Base-by-base conservation (phyloP, 495 filamentous ascomycete species). In the Hyaloscypha finlandica region DNA sequence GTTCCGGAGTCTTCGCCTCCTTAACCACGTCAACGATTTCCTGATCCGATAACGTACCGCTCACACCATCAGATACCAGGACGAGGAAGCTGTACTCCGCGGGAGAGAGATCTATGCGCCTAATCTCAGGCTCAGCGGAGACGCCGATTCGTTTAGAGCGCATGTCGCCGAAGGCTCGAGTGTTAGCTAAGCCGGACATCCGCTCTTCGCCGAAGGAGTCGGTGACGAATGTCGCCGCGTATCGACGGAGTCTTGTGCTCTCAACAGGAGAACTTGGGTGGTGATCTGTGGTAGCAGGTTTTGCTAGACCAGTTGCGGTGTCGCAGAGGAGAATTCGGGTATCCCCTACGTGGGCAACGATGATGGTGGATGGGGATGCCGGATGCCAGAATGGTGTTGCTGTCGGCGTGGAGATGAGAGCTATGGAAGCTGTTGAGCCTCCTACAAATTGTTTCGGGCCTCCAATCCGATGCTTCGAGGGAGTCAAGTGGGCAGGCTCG, bases 171-270 rank as follows among this genome's bases (percentile, higher is more conserved):
- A 99, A 97, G 3, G 94, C 84, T 6, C 95, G 91, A 9, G 91
- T 94, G 78, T 99, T 99, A 71, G 95, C 95, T 1, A 99, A 86
- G 0, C 94, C 93, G 61, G 87, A 87, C 80, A 99, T 93, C 67
- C 95, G 92, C 76, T 98, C 96, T 77, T 99, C 96, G 72, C 95
- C 95, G 73, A 98, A 98, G 19, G 92, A 95, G 75, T 99, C 95
- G 0, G 94, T 96, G 29, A 96, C 88, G 70, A 99, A 94, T 0
- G 89, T 91, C 19, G 90, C 81, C 14, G 92, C 92, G 72, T 91
- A 97, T 60, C 94, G 90, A 6, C 93, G 89, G 37, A 99, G 84
- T 29, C 95, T 87, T 60, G 85, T 87, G 14, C 90, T 88, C 79
- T 99, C 95, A 61, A 86, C 79, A 0, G 96, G 94, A 1, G 88